These are phyloP conservation scores for Candida taoyuanica DNA, from an alignment of 805 yeast species.

Conservation along the genomic window DNA sequence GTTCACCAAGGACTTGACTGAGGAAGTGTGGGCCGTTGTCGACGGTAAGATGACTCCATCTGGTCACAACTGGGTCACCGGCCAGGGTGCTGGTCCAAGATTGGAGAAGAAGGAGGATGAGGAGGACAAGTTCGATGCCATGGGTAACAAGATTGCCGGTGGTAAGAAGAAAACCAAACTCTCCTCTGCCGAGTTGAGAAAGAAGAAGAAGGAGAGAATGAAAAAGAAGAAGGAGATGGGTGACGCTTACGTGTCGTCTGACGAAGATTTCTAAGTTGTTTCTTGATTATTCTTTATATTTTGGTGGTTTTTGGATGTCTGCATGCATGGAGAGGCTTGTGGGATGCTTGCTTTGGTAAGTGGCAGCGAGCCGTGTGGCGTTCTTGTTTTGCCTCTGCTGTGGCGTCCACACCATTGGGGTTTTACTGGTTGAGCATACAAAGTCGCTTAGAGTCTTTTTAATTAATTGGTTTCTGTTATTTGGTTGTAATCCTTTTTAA, in stretches of 20 bases:
- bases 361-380: conserved; percentile 8
- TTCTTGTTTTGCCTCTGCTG: background rate
- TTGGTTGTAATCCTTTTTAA: conserved; percentile 1
- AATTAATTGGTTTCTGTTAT: conserved; percentile 1
- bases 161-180: conserved; percentile 96
- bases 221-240: conserved; percentile 99
- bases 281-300: background rate
- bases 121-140: conserved; percentile 98
- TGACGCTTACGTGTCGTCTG: conserved; percentile 98
- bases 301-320: background rate
- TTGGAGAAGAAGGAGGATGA: conserved; percentile 92
- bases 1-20: conserved; percentile 98
- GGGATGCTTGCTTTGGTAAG: conserved; percentile 7
- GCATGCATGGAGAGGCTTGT: too few relatives aligned
- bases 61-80: conserved; percentile 99
- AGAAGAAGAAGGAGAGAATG: conserved; percentile 99
- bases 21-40: conserved; percentile 99
- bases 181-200: conserved; percentile 98
- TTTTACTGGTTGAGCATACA: background rate
- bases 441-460: conserved; percentile 6
- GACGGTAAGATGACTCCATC: conserved; percentile 99
- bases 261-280: conserved; percentile 51
- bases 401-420: too few relatives aligned
- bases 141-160: conserved; percentile 99
- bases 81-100: conserved; percentile 99